These are phyloP conservation scores for Poterioochromonas sp. DNA, from an alignment of 352 stramenopile species.

Conservation along the genomic window DNA sequence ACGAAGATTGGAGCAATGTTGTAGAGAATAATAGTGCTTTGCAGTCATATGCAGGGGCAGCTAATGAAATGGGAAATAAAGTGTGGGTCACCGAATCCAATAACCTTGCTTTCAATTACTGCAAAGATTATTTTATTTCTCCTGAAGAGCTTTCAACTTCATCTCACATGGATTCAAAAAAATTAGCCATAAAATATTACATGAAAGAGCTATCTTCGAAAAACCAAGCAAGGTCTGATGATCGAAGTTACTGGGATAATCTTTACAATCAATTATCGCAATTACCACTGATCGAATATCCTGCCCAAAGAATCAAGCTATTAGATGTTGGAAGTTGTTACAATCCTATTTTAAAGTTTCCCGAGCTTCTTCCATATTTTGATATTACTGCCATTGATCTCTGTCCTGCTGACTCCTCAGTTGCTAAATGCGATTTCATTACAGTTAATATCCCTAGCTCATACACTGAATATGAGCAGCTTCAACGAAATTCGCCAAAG, in stretches of 20 bases:
- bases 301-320: neutral
- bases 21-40: neutral
- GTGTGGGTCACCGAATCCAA: slow-evolving; percentile 13
- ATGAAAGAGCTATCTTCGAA: neutral
- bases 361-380: neutral
- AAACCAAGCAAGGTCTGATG: neutral
- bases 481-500: neutral
- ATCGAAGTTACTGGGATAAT: neutral
- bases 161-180: neutral
- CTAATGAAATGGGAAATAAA: slow-evolving; percentile 11
- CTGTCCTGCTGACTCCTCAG: neutral
- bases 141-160: neutral
- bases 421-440: slow-evolving; percentile 22
- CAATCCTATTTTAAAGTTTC: slow-evolving; percentile 4
- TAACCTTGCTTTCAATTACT: neutral
- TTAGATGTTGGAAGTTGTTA: slow-evolving; percentile 33
- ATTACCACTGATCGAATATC: neutral
- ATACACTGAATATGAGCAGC: neutral
- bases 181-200: neutral
- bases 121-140: neutral
- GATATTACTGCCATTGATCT: slow-evolving; percentile 22
- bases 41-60: neutral
- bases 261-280: too few relatives aligned
- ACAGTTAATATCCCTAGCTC: neutral
- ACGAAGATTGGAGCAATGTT: neutral